Evolutionary conservation across 345 rosid species (phyloP), one percentile per base, ranked within the genome.

Genomic region (Gossypium rotundifolium): DNA sequence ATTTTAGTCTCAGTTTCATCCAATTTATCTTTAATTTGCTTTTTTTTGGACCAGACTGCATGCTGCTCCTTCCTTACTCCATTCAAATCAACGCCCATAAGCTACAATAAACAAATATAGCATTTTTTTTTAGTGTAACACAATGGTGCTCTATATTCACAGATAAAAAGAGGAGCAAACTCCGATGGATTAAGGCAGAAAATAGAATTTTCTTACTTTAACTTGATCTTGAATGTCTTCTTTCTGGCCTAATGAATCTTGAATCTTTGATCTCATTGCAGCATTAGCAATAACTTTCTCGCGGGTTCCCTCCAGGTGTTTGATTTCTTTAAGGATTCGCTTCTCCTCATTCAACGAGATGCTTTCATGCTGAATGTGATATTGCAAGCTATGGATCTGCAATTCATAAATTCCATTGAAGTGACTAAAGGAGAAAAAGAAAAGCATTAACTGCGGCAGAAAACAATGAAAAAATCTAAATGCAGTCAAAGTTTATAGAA

Each of bases 321-420:
- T 91, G 77, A 96, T 87, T 81, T 96, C 98, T 83, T 85, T 89
- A 48, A 96, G 91, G 62, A 91, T 23, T 83, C 93, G 91, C 87
- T 96, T 96, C 86, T 96, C 99, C 85, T 96, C 98, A 0, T 90
- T 59, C 80, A 96, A 74, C 2, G 97, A 80, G 77, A 93, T 91
- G 88, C 98, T 93, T 77, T 93, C 97, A 70, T 96, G 99, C 75
- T 93, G 94, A 57, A 96, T 93, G 74, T 85, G 91, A 62, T 89
- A 96, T 48, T 91, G 85, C 81, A 81, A 87, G 78, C 95, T 87
- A 83, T 79, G 82, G 74, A 93, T 96, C 99, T 96, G 85, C 79
- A 52, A 80, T 79, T 74, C 65, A 74, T 74, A 80, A 81, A 73
- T 62, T 58, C 3, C 45, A 78, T 74, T 69, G 66, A 58, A 62